A percentile compares a stretch with the other conserved stretches of the same genome.
Conservation (phyloP, 805 yeast species). For the Priceomyces medius region DNA sequence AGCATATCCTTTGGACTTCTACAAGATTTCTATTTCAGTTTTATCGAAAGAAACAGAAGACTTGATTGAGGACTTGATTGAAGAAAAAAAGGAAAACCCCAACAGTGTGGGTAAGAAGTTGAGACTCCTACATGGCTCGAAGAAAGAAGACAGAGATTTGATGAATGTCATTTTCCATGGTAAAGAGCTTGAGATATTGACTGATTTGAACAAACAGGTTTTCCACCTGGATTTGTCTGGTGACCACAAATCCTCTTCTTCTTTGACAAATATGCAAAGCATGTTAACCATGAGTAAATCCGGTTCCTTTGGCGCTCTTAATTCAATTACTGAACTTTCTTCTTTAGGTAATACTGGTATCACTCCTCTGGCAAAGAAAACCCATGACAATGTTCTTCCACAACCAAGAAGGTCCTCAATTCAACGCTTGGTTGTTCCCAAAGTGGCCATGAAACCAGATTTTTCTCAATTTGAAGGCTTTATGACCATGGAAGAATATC, state of each 20-base stretch:
- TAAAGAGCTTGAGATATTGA: constrained; percentile 34
- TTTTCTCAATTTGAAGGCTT: constrained; percentile 7
- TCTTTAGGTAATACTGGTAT: constrained; percentile 5
- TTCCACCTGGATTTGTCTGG: constrained; percentile 35
- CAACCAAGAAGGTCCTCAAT: constrained; percentile 27
- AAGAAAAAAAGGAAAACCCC: constrained; percentile 5
- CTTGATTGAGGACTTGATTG: constrained; percentile 22
- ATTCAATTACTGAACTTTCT: constrained; percentile 17
- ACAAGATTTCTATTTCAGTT: constrained; percentile 25
- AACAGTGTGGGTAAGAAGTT: constrained; percentile 27
- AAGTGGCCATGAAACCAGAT: constrained; percentile 33
- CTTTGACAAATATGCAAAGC: constrained; percentile 28
- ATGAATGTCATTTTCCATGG: constrained; percentile 31
- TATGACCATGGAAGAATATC: constrained; percentile 6
- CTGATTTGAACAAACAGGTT: constrained; percentile 34
- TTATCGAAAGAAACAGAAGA: constrained; percentile 16
- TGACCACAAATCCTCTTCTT: constrained; percentile 30
- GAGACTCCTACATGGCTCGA: constrained; percentile 22
- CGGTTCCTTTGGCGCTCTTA: constrained; percentile 21
- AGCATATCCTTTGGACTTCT: constrained; percentile 33
- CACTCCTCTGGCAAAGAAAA: constrained; percentile 1
- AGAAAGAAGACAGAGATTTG: constrained; percentile 27
- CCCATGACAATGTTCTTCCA: not conserved
- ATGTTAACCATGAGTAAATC: constrained; percentile 20
- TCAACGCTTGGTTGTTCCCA: constrained; percentile 23